These are phyloP conservation scores for Aspergillus sp. DNA, from an alignment of 2,329 filamentous ascomycete species.

Conservation along the genomic window DNA sequence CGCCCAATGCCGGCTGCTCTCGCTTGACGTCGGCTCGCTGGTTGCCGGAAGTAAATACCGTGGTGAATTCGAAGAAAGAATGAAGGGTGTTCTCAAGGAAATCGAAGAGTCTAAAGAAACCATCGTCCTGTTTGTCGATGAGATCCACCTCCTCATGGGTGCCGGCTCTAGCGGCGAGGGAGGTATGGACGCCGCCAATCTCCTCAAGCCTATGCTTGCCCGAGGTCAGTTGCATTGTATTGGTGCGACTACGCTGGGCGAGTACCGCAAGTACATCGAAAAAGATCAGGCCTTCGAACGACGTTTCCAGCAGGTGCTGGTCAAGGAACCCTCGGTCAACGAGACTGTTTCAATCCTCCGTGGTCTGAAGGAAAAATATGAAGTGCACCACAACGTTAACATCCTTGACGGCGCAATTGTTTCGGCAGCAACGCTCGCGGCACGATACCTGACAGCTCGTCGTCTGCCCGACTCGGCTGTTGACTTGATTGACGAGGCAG, in stretches of 20 bases:
- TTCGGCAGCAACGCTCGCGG: slow-evolving; percentile 83
- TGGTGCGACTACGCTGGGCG: slow-evolving; percentile 88
- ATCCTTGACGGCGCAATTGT: slow-evolving; percentile 95
- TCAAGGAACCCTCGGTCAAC: slow-evolving; percentile 84
- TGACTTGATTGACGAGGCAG: slow-evolving; percentile 93
- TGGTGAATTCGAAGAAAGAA: slow-evolving; percentile 97
- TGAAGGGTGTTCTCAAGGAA: slow-evolving; percentile 98
- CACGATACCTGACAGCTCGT: slow-evolving; percentile 86
- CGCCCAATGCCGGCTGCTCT: slow-evolving; percentile 88
- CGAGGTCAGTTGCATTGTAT: slow-evolving; percentile 97
- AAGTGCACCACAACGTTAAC: slow-evolving; percentile 96
- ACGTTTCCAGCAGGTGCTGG: slow-evolving; percentile 96
- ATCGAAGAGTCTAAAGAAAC: slow-evolving; percentile 93
- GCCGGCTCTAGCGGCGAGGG: slow-evolving; percentile 92
- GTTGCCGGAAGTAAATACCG: slow-evolving; percentile 98
- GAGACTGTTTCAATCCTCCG: slow-evolving; percentile 98
- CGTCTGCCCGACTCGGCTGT: slow-evolving; percentile 95
- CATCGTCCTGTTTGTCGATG: slow-evolving; percentile 97
- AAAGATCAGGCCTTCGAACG: slow-evolving; percentile 98
- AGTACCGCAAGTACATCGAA: slow-evolving; percentile 98
- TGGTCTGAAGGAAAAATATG: slow-evolving; percentile 96
- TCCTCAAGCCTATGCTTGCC: slow-evolving; percentile 97
- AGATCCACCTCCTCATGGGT: slow-evolving; percentile 98
- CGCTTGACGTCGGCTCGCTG: slow-evolving; percentile 89
- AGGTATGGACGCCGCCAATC: slow-evolving; percentile 97